A percentile compares a stretch with the other conserved stretches of the same genome.
phyloP scores from a whole-genome alignment of 1,139 yeast genomes.

The Diutina rugosa region DNA sequence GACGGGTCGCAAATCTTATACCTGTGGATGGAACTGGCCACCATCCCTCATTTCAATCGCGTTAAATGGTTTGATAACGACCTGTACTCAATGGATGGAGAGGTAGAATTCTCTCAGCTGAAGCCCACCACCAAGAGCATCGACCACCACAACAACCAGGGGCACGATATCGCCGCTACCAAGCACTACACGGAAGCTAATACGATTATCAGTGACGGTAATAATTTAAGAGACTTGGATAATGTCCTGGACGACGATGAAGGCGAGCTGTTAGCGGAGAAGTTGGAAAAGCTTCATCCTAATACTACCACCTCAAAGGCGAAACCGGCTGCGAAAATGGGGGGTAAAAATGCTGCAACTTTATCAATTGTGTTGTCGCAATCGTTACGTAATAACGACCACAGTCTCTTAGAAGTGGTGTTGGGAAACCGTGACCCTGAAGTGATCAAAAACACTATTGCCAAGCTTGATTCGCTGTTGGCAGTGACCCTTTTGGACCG shows the following conservation, averaged over 20 bases:
- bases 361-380: conserved; percentile 57
- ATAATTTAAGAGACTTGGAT: conserved; percentile 40
- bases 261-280: conserved; percentile 50
- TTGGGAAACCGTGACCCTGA: conserved; percentile 62
- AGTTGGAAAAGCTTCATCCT: conserved; percentile 26
- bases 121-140: conserved; percentile 21
- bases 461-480: conserved; percentile 54
- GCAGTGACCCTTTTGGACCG: conserved; percentile 71
- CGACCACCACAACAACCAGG: conserved; percentile 29
- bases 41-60: conserved; percentile 50
- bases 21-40: conserved; percentile 70
- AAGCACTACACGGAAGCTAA: conserved; percentile 57
- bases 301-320: conserved; percentile 5
- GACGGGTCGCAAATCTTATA: conserved; percentile 24
- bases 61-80: conserved; percentile 36
- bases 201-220: conserved; percentile 54
- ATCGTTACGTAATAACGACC: conserved; percentile 62
- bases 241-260: conserved; percentile 26
- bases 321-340: conserved; percentile 14
- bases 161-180: conserved; percentile 64
- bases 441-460: conserved; percentile 60
- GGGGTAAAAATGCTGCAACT: conserved; percentile 42
- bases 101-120: conserved; percentile 23
- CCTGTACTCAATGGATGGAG: conserved; percentile 11
- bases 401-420: conserved; percentile 65